Evolutionary conservation across 2,329 filamentous ascomycete genomes (phyloP), one percentile per base, ranked within the genome.

Genomic region (Xylaria sp.): DNA sequence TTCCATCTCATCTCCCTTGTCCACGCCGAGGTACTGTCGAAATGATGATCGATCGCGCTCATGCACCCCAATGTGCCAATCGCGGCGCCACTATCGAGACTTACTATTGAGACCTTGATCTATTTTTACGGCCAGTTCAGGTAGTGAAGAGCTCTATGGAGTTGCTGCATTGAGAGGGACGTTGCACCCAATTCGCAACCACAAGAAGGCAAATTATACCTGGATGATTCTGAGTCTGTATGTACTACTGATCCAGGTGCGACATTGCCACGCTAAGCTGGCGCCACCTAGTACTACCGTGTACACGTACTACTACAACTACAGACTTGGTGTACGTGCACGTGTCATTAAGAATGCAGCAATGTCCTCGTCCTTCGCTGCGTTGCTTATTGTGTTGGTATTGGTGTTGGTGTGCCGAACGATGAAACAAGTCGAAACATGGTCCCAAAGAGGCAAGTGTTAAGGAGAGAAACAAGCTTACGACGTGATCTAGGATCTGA

Each of bases 341-440:
- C n/a, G n/a, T n/a, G n/a, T n/a, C n/a, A n/a, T n/a, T n/a, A n/a
- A n/a, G n/a, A n/a, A n/a, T n/a, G n/a, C n/a, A n/a, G n/a, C n/a
- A n/a, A n/a, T n/a, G n/a, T n/a, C n/a, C n/a, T n/a, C n/a, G n/a
- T n/a, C n/a, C n/a, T n/a, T n/a, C n/a, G n/a, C n/a, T n/a, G n/a
- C n/a, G n/a, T n/a, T n/a, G n/a, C n/a, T 12, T n/a, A 43, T 51
- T 19, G 21, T 23, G 35, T 33, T n/a, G n/a, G n/a, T n/a, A n/a
- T n/a, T 31, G 28, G 25, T 49, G 3, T n/a, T 8, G 25, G 14
- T 5, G 47, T 37, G 6, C 3, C 14, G 19, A 23, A 28, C 52
- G 54, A 45, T 62, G 62, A 59, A 65, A 59, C 59, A 59, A 7
- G 51, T 61, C 58, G 47, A 61, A 61, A 64, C 62, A 52, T 50